phyloP scores from a whole-genome alignment of 257 asterid genomes.

The Capsicum rhomboideum region DNA sequence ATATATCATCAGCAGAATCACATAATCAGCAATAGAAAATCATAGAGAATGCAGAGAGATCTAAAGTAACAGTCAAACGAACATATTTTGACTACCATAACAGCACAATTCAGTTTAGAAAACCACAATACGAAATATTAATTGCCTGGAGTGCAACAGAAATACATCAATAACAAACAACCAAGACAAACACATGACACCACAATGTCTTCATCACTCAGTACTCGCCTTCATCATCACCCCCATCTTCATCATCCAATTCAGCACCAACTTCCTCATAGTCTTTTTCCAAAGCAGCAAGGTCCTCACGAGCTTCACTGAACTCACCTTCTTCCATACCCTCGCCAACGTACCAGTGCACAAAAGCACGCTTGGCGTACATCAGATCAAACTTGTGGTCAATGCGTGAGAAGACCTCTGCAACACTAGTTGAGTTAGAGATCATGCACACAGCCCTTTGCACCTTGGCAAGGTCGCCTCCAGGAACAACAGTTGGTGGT shows the following conservation, averaged over 20 bases:
- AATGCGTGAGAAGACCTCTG: constrained; percentile 15
- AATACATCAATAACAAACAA: not conserved
- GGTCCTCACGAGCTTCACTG: constrained; percentile 25
- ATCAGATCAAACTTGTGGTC: constrained; percentile 17
- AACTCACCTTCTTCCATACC: constrained; percentile 30
- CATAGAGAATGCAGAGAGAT: not conserved
- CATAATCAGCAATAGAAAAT: not conserved
- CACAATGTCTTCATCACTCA: not conserved
- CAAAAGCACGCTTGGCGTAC: constrained; percentile 20
- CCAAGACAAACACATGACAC: not conserved
- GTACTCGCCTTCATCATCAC: constrained; percentile 2
- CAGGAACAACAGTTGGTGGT: constrained; percentile 21
- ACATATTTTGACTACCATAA: not conserved
- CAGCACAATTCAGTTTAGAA: not conserved
- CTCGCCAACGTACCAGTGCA: constrained; percentile 21
- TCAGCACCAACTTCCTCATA: constrained; percentile 26
- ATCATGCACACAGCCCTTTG: constrained; percentile 24
- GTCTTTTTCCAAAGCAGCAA: constrained; percentile 20
- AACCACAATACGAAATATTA: not conserved
- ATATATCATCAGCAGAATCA: not conserved
- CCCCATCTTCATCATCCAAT: constrained; percentile 3
- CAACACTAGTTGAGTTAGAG: constrained; percentile 18
- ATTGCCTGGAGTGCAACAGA: not conserved
- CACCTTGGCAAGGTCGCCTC: constrained; percentile 20
- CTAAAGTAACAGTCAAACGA: not conserved